phyloP scores from a whole-genome alignment of 352 stramenopile species.

The Globisporangium nodosum region DNA sequence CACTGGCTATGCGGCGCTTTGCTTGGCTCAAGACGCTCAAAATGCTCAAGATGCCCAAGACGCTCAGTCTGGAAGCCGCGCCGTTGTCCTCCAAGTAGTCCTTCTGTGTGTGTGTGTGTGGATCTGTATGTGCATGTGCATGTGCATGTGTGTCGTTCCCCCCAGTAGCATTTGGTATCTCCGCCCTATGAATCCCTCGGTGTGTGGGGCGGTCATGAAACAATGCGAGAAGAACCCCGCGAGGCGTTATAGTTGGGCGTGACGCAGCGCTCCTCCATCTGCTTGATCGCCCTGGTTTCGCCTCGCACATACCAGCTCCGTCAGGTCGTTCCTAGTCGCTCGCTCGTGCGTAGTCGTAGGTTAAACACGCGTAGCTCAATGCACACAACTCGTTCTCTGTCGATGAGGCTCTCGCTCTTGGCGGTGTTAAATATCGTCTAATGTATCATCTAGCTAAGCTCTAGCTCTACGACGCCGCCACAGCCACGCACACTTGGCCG shows the following conservation, averaged over 20 bases:
- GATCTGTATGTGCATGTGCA: conserved; percentile 2
- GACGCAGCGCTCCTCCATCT: conserved; percentile 57
- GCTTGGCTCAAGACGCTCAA: too few species aligned
- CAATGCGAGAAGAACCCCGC: conserved; percentile 60
- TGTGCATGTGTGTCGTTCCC: conserved; percentile 1
- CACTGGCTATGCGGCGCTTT: too few species aligned
- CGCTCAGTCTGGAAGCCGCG: too few species aligned
- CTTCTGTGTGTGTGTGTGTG: background rate
- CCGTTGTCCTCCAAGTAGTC: too few species aligned
- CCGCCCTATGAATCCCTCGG: conserved; percentile 58
- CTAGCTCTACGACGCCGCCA: background rate
- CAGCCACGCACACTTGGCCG: conserved; percentile 4
- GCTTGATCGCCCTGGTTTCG: conserved; percentile 73
- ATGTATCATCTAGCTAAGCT: background rate
- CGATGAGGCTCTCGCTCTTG: background rate
- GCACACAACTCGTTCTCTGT: background rate
- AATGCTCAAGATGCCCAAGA: too few species aligned
- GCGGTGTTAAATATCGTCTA: conserved; percentile 2
- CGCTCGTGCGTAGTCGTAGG: conserved; percentile 2
- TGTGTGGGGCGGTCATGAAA: conserved; percentile 83
- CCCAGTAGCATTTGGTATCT: conserved; percentile 80
- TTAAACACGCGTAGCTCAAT: background rate
- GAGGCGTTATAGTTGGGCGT: conserved; percentile 77
- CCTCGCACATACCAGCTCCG: conserved; percentile 35
- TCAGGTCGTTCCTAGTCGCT: conserved; percentile 3